These are phyloP conservation scores for Podosphaera aphanis DNA, from an alignment of 2,329 filamentous ascomycete species.

Conservation along the genomic window DNA sequence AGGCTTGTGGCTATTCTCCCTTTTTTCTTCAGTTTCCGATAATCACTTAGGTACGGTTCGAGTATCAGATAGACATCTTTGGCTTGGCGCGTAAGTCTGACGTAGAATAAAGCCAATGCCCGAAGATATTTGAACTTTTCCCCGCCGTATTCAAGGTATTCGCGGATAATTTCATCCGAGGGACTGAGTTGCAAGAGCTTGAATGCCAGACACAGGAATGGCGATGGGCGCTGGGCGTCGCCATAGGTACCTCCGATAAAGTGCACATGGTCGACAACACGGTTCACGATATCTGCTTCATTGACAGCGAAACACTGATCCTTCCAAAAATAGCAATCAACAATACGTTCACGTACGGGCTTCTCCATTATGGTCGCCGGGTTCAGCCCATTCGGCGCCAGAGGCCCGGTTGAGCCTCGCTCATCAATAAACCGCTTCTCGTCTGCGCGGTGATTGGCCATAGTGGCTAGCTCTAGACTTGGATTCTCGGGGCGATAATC, in stretches of 20 bases:
- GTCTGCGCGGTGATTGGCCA: constrained; percentile 47
- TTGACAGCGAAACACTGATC: constrained; percentile 96
- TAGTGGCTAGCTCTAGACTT: too few species aligned
- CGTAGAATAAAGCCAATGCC: constrained; percentile 75
- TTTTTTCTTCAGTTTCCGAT: constrained; percentile 58
- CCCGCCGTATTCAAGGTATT: constrained; percentile 57
- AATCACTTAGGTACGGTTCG: constrained; percentile 64
- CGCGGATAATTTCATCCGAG: constrained; percentile 49
- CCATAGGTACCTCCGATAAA: constrained; percentile 81
- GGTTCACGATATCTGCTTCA: constrained; percentile 59
- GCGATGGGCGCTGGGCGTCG: constrained; percentile 60
- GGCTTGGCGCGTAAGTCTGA: constrained; percentile 64
- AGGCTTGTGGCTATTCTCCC: constrained; percentile 51
- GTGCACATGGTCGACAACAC: constrained; percentile 58
- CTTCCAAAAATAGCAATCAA: constrained; percentile 93
- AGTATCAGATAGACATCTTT: constrained; percentile 59
- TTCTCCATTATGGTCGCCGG: constrained; percentile 93
- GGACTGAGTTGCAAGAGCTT: constrained; percentile 82
- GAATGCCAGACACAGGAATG: constrained; percentile 83
- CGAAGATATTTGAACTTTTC: constrained; percentile 69
- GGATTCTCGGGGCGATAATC: too few species aligned
- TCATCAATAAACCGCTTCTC: constrained; percentile 70
- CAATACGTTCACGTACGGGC: constrained; percentile 81
- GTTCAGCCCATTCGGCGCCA: constrained; percentile 72
- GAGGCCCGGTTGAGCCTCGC: constrained; percentile 51